These are phyloP conservation scores for Acacia melanoxylon DNA, from an alignment of 306 rosid genomes.

Conservation along the genomic window DNA sequence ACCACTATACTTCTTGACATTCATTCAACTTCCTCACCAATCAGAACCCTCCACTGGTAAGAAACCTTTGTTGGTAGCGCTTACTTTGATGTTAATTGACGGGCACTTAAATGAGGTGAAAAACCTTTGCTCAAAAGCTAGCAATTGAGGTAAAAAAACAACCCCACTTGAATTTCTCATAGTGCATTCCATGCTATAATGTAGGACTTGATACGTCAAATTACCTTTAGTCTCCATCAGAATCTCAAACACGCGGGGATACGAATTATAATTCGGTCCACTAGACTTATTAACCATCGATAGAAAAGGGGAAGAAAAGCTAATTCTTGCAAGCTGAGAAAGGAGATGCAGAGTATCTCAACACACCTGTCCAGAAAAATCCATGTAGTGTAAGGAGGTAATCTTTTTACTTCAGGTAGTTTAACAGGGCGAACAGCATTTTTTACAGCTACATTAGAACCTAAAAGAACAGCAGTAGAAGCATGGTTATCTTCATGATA, in stretches of 20 bases:
- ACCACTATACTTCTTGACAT: background rate
- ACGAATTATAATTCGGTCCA: conserved; percentile 9
- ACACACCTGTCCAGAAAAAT: conserved; percentile 93
- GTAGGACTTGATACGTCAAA: background rate
- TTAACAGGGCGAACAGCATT: conserved; percentile 93
- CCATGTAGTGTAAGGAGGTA: conserved; percentile 99
- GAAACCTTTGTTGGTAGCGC: background rate
- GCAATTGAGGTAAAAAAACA: background rate
- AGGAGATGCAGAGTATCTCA: conserved; percentile 24
- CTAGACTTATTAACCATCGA: background rate
- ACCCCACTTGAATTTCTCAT: background rate
- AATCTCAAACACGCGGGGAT: background rate
- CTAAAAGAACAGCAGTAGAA: conserved; percentile 93
- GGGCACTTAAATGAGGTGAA: background rate
- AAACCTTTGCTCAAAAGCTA: background rate
- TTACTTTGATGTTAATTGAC: background rate
- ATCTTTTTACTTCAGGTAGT: conserved; percentile 74
- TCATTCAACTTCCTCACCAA: background rate
- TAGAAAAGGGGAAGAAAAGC: background rate
- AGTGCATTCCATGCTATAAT: background rate
- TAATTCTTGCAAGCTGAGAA: conserved; percentile 4
- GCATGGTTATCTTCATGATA: conserved; percentile 71
- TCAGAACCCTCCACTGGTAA: background rate
- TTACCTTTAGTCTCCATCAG: background rate
- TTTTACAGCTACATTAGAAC: conserved; percentile 86